Percentiles rank a stretch among this genome's conserved stretches.
phyloP scores from a whole-genome alignment of 106 monocot species.

The Dioscorea alata region DNA sequence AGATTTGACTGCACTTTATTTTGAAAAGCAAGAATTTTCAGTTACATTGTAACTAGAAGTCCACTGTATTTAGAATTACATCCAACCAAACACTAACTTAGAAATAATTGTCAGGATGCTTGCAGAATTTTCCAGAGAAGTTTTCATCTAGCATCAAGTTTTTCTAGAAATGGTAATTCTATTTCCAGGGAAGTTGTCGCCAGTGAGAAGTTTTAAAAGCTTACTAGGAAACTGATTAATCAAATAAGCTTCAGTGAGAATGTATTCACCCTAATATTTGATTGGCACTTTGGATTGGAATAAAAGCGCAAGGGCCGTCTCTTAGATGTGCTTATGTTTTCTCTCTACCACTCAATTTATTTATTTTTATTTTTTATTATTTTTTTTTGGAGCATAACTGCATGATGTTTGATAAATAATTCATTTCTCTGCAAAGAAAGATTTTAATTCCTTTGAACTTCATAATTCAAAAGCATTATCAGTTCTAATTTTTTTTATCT shows the following conservation, averaged over 20 bases:
- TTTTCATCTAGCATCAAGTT: too few species aligned
- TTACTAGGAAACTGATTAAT: background rate
- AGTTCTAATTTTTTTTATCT: background rate
- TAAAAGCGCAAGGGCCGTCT: background rate
- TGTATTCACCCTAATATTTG: background rate
- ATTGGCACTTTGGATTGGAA: background rate
- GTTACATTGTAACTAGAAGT: too few species aligned
- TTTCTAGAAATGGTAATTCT: too few species aligned
- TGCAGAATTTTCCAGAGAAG: too few species aligned
- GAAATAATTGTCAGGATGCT: too few species aligned
- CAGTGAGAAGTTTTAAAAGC: background rate
- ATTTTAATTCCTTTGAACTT: background rate
- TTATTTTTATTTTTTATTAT: too few species aligned
- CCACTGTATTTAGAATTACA: too few species aligned
- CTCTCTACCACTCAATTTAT: background rate
- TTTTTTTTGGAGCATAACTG: background rate
- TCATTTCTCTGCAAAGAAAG: background rate
- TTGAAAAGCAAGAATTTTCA: too few species aligned
- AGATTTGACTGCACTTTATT: too few species aligned
- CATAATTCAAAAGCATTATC: background rate
- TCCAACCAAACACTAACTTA: too few species aligned
- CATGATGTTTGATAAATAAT: background rate
- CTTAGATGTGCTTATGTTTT: background rate
- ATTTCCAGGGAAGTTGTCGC: too few species aligned
- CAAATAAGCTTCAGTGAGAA: background rate